Evolutionary conservation across 805 yeast species (phyloP).

Genomic region (Saccharomycopsis synnaedendra): DNA sequence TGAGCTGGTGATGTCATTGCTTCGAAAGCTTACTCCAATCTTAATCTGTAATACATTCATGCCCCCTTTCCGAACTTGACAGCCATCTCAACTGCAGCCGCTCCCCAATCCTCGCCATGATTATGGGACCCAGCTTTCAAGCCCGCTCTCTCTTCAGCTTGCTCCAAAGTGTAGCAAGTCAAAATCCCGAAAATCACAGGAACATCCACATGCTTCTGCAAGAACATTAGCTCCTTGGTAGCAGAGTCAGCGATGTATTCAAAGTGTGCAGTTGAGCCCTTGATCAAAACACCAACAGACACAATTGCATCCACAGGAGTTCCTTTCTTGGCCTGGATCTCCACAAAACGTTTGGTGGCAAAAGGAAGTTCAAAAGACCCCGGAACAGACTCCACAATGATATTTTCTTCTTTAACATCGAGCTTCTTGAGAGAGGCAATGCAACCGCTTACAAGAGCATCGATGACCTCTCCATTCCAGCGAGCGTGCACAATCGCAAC

Average conservation of each 20-base stretch:
- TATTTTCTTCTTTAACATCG: slow-evolving; percentile 70
- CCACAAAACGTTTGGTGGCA: slow-evolving; percentile 49
- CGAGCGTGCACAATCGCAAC: slow-evolving; percentile 92
- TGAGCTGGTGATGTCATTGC: too few relatives aligned
- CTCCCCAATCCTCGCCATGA: slow-evolving; percentile 98
- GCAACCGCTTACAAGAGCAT: slow-evolving; percentile 73
- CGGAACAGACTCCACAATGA: slow-evolving; percentile 77
- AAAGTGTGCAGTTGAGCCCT: slow-evolving; percentile 96
- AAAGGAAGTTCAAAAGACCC: slow-evolving; percentile 92
- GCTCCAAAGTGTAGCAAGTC: slow-evolving; percentile 89
- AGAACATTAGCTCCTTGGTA: slow-evolving; percentile 71
- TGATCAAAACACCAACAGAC: slow-evolving; percentile 89
- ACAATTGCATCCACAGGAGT: slow-evolving; percentile 70
- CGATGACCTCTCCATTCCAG: slow-evolving; percentile 78
- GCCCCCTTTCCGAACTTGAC: slow-evolving; percentile 24
- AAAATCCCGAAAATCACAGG: slow-evolving; percentile 92
- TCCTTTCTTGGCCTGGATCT: slow-evolving; percentile 27
- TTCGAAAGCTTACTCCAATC: too few relatives aligned
- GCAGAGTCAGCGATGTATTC: slow-evolving; percentile 93
- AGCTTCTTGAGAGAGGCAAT: slow-evolving; percentile 41
- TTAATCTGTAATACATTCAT: too few relatives aligned
- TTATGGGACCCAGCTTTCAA: slow-evolving; percentile 61
- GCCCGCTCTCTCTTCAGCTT: slow-evolving; percentile 90
- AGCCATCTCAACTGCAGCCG: slow-evolving; percentile 96
- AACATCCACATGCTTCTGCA: slow-evolving; percentile 54